Conservation (phyloP, 2,329 filamentous ascomycete species). For the Aspergillus pseudotamarii region DNA sequence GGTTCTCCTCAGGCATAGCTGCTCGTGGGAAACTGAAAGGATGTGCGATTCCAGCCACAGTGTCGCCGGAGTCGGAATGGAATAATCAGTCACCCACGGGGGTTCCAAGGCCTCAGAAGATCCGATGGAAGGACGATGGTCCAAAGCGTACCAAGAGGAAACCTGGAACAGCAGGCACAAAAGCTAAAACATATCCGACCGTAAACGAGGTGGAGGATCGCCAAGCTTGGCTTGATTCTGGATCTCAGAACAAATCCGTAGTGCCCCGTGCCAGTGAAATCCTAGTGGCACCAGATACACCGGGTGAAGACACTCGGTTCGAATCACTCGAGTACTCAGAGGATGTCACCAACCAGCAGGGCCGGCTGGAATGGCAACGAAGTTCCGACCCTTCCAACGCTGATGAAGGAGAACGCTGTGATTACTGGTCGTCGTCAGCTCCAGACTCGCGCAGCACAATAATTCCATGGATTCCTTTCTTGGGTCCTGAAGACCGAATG, state of each 20-base stretch:
- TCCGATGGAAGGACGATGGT: constrained; percentile 16
- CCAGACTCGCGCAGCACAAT: neutral
- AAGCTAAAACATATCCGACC: neutral
- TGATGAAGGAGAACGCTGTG: neutral
- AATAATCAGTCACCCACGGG: neutral
- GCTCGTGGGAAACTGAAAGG: constrained; percentile 23
- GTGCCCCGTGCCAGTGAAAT: neutral
- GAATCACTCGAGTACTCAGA: neutral
- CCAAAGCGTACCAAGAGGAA: neutral
- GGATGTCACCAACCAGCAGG: neutral
- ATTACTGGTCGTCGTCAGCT: neutral
- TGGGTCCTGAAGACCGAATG: constrained; percentile 16
- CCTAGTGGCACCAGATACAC: neutral
- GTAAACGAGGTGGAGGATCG: neutral
- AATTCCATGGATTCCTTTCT: constrained; percentile 17
- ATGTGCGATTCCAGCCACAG: constrained; percentile 14
- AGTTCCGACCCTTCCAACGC: neutral
- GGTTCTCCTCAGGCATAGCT: constrained; percentile 29
- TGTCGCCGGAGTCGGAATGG: neutral
- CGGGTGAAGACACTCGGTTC: rapidly evolving
- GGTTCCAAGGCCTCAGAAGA: constrained; percentile 1
- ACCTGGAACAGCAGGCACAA: neutral
- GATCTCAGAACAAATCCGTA: neutral
- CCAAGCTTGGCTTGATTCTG: neutral
- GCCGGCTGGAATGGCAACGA: neutral